phyloP scores from a whole-genome alignment of 2,329 filamentous ascomycete species.

The Alternaria brassicicola region DNA sequence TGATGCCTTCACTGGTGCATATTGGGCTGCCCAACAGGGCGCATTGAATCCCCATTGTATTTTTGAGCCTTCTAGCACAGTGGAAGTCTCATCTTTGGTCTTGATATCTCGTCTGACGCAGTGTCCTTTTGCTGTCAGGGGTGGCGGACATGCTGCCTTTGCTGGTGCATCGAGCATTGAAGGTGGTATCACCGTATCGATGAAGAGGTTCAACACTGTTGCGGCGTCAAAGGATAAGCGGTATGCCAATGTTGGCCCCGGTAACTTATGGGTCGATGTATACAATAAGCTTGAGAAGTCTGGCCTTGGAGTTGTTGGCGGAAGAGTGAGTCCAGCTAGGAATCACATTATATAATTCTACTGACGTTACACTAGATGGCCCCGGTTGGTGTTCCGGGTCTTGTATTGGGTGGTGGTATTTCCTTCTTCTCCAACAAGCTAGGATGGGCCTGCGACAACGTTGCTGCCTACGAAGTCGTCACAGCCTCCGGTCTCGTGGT shows the following conservation, averaged over 20 bases:
- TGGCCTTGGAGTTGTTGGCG: conserved; percentile 40
- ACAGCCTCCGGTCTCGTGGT: conserved; percentile 49
- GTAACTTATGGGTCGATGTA: conserved; percentile 45
- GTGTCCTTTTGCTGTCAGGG: conserved; percentile 52
- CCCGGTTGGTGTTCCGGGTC: conserved; percentile 41
- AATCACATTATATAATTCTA: conserved; percentile 5
- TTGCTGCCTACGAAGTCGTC: conserved; percentile 39
- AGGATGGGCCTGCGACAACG: conserved; percentile 39
- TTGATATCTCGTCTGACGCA: conserved; percentile 31
- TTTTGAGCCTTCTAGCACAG: conserved; percentile 30
- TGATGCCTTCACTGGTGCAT: conserved; percentile 26
- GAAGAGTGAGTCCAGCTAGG: conserved; percentile 36
- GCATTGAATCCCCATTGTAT: conserved; percentile 32
- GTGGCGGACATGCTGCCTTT: conserved; percentile 53
- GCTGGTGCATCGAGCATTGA: conserved; percentile 52
- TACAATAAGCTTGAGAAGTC: conserved; percentile 36
- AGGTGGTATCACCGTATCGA: conserved; percentile 52
- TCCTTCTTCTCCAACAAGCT: conserved; percentile 30
- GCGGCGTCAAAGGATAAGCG: conserved; percentile 29
- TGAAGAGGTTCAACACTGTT: conserved; percentile 43
- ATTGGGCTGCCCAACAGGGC: conserved; percentile 40
- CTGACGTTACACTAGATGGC: conserved; percentile 21
- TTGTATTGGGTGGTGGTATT: conserved; percentile 38
- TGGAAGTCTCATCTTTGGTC: conserved; percentile 29
- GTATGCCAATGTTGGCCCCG: conserved; percentile 38